Conservation (phyloP, 2,329 filamentous ascomycete genomes). For the Ampelomyces quisqualis region DNA sequence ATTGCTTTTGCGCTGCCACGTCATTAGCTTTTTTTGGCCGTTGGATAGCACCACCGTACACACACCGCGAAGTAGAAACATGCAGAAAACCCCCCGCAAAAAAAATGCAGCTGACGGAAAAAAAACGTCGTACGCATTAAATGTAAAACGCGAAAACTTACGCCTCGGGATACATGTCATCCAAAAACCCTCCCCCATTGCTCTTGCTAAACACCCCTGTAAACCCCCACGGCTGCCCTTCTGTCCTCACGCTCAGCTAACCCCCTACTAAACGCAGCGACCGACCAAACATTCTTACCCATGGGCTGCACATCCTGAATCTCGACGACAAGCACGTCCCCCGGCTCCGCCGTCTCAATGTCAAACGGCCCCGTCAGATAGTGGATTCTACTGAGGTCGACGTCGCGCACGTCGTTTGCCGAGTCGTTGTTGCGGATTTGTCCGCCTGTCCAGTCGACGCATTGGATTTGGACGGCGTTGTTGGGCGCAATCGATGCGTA, state of each 20-base stretch:
- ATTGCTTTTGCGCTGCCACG: conserved; percentile 65
- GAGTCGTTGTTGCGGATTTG: conserved; percentile 88
- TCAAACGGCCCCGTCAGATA: conserved; percentile 90
- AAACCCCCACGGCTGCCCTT: conserved; percentile 87
- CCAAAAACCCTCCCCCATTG: conserved; percentile 86
- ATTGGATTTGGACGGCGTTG: conserved; percentile 92
- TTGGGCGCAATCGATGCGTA: conserved; percentile 72
- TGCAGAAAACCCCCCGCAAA: neutral
- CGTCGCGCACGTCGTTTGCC: conserved; percentile 82
- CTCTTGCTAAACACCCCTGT: conserved; percentile 76
- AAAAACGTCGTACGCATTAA: too few relatives aligned
- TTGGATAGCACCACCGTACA: too few relatives aligned
- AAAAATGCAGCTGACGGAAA: neutral
- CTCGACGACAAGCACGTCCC: conserved; percentile 81
- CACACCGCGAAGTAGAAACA: too few relatives aligned
- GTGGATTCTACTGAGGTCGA: conserved; percentile 81
- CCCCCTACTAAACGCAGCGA: too few relatives aligned
- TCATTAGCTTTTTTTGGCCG: too few relatives aligned
- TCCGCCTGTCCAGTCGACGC: conserved; percentile 72
- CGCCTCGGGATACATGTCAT: conserved; percentile 83
- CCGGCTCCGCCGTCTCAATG: conserved; percentile 78
- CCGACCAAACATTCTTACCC: too few relatives aligned
- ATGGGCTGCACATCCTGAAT: conserved; percentile 93
- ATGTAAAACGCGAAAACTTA: conserved; percentile 52
- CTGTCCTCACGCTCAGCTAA: too few relatives aligned